Conservation (phyloP, 2,329 filamentous ascomycete species). For the Gnomoniopsis sp. region DNA sequence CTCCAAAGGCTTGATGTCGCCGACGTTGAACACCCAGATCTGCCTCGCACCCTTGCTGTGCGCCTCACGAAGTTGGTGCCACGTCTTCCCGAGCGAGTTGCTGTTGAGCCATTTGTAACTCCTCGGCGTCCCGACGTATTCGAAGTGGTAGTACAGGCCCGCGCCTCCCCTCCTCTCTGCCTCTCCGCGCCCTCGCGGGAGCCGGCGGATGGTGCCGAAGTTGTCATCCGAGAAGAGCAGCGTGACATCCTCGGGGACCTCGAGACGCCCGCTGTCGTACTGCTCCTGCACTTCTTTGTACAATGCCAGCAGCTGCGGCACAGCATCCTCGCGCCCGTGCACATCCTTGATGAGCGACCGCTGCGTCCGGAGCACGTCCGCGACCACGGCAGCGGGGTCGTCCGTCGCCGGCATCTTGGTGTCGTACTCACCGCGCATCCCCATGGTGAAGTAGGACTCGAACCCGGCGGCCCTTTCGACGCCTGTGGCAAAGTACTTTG, state of each 20-base stretch:
- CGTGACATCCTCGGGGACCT: conserved; percentile 59
- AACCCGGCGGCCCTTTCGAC: conserved; percentile 50
- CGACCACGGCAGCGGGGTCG: conserved; percentile 49
- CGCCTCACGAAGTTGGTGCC: conserved; percentile 41
- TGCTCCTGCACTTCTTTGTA: conserved; percentile 66
- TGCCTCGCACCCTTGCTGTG: conserved; percentile 53
- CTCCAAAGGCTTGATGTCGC: conserved; percentile 60
- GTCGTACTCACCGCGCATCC: conserved; percentile 60
- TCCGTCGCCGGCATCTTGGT: conserved; percentile 44
- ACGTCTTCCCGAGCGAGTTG: conserved; percentile 40
- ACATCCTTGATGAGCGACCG: conserved; percentile 50
- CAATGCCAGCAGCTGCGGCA: conserved; percentile 55
- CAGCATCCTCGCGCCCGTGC: conserved; percentile 40
- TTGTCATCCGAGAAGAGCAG: conserved; percentile 63
- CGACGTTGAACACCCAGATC: conserved; percentile 65
- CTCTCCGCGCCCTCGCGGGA: conserved; percentile 53
- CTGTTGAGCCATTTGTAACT: conserved; percentile 63
- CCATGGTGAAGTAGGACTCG: conserved; percentile 56
- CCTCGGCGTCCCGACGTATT: conserved; percentile 60
- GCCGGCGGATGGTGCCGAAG: conserved; percentile 55
- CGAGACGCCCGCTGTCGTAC: conserved; percentile 53
- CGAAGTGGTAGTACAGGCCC: conserved; percentile 58
- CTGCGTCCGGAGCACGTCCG: conserved; percentile 53
- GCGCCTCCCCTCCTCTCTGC: conserved; percentile 50
- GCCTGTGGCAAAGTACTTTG: conserved; percentile 55